These are phyloP conservation scores for Mucor lusitanicus DNA, from an alignment of 371 early-diverging fungal species.

Conservation along the genomic window DNA sequence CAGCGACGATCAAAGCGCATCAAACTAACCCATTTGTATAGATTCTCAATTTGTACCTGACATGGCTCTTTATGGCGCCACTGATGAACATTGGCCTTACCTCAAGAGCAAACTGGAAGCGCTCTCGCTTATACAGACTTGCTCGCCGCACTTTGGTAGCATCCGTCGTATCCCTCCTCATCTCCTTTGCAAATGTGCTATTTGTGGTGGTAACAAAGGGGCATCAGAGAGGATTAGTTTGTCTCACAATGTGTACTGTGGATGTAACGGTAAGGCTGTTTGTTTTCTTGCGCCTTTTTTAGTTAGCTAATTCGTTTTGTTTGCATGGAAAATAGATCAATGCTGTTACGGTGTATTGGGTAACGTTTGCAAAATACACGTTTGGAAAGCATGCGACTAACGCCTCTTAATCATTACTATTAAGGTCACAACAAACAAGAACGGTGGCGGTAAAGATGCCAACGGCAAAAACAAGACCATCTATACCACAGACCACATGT, in stretches of 20 bases:
- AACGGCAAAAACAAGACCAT: slow-evolving; percentile 14
- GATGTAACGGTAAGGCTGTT: slow-evolving; percentile 51
- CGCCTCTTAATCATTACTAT: background rate
- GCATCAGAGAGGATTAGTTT: slow-evolving; percentile 54
- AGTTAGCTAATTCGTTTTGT: background rate
- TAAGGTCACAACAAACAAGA: slow-evolving; percentile 28
- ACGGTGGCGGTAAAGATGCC: slow-evolving; percentile 3
- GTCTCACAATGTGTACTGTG: slow-evolving; percentile 55
- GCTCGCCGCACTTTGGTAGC: slow-evolving; percentile 55
- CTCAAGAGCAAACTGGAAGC: slow-evolving; percentile 47
- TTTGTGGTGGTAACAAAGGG: slow-evolving; percentile 49
- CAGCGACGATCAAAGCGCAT: background rate
- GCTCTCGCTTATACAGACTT: slow-evolving; percentile 43
- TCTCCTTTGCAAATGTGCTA: slow-evolving; percentile 52
- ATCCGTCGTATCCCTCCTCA: slow-evolving; percentile 47
- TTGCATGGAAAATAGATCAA: slow-evolving; percentile 37
- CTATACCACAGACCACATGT: slow-evolving; percentile 17
- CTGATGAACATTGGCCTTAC: slow-evolving; percentile 39
- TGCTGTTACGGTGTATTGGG: slow-evolving; percentile 62
- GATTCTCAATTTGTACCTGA: slow-evolving; percentile 37
- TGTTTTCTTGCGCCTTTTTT: background rate
- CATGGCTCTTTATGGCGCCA: slow-evolving; percentile 42
- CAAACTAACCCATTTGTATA: background rate
- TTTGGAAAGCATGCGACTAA: background rate
- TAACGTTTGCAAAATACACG: slow-evolving; percentile 9